Conservation (phyloP, 352 stramenopile species). For the Globisporangium middletonii region DNA sequence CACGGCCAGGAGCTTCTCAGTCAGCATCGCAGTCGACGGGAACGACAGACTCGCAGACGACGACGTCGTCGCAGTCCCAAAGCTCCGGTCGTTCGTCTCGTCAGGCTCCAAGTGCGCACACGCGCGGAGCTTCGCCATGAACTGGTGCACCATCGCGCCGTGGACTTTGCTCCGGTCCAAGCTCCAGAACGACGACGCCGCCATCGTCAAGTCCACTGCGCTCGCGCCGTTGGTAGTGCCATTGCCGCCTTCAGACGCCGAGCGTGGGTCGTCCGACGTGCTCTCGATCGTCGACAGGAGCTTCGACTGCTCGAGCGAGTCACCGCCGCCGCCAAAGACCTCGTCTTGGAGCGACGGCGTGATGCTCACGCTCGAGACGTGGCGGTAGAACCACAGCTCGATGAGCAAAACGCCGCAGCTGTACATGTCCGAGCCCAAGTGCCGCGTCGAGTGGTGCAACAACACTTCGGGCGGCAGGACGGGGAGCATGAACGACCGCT, state of each 20-base stretch:
- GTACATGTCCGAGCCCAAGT: constrained; percentile 50
- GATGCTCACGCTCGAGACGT: constrained; percentile 30
- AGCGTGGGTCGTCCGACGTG: constrained; percentile 2
- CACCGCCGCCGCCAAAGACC: constrained; percentile 3
- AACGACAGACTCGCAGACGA: constrained; percentile 26
- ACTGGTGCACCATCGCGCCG: constrained; percentile 32
- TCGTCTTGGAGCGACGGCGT: constrained; percentile 13
- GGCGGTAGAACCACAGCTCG: constrained; percentile 49
- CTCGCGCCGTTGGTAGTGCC: background rate
- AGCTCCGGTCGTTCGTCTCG: constrained; percentile 30
- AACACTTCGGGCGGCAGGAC: constrained; percentile 45
- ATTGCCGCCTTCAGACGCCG: background rate
- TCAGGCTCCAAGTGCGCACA: constrained; percentile 26
- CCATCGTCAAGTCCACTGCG: background rate
- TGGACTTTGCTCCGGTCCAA: constrained; percentile 16
- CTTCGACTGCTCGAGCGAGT: background rate
- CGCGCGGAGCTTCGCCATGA: constrained; percentile 46
- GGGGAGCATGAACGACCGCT: constrained; percentile 23
- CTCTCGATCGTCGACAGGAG: constrained; percentile 9
- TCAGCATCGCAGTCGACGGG: constrained; percentile 24
- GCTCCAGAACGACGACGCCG: constrained; percentile 3
- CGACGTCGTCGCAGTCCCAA: constrained; percentile 30
- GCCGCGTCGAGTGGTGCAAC: constrained; percentile 23
- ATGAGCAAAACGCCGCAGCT: constrained; percentile 47
- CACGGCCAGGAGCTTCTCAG: constrained; percentile 35